phyloP scores from a whole-genome alignment of 768 basidiomycete genomes.

The Rubroboletus satanas region DNA sequence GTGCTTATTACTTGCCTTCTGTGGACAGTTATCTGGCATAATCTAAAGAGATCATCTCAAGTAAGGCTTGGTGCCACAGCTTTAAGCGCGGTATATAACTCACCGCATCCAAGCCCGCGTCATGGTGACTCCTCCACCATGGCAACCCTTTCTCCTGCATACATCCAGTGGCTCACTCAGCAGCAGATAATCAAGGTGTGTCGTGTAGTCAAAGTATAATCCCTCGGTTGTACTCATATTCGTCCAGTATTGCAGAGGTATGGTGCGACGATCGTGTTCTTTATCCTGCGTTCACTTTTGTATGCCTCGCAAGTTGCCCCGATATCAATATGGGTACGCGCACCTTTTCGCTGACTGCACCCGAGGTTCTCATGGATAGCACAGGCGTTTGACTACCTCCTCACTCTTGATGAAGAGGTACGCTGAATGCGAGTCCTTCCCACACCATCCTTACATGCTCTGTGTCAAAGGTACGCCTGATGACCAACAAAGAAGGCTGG shows the following conservation, averaged over 20 bases:
- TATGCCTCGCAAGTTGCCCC: constrained; percentile 1
- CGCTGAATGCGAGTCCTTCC: not conserved
- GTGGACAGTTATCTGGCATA: not conserved
- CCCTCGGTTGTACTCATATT: not conserved
- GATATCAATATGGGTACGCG: constrained; percentile 10
- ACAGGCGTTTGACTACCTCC: constrained; percentile 9
- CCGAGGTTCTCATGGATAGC: not conserved
- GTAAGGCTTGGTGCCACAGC: not conserved
- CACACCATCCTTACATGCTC: not conserved
- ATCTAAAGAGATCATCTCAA: not conserved
- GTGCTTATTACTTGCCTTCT: not conserved
- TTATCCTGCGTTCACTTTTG: not conserved
- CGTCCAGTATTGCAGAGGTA: constrained; percentile 3
- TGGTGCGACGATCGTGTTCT: not conserved
- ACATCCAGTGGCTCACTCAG: not conserved
- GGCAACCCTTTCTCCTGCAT: not conserved
- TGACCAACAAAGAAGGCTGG: constrained; percentile 1
- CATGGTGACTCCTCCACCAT: not conserved
- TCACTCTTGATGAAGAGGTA: constrained; percentile 12
- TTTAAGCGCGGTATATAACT: not conserved
- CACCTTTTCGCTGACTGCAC: not conserved
- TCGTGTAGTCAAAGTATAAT: too few species aligned
- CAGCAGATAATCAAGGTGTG: constrained; percentile 12
- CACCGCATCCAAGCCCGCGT: not conserved
- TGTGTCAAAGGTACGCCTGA: not conserved